phyloP scores from a whole-genome alignment of 257 asterid species.

The Penstemon davidsonii region DNA sequence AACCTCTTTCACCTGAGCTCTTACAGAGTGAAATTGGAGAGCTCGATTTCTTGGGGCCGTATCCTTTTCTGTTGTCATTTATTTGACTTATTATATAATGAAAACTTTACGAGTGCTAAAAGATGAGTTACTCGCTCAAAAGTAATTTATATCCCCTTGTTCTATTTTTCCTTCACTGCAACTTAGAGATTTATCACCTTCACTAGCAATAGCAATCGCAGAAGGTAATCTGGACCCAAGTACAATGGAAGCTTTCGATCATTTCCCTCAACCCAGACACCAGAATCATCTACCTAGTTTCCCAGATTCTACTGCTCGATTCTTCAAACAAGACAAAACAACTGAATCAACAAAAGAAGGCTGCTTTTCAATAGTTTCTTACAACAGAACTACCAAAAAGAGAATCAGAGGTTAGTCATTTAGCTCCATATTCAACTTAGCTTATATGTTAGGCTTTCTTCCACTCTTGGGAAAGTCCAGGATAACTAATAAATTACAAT shows the following conservation, averaged over 20 bases:
- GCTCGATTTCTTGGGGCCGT: slow-evolving; percentile 85
- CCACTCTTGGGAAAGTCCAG: neutral
- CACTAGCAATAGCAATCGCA: slow-evolving; percentile 69
- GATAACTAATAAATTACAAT: neutral
- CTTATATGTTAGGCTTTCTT: neutral
- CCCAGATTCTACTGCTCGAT: slow-evolving; percentile 29
- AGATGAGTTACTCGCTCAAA: slow-evolving; percentile 3
- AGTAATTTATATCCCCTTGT: neutral
- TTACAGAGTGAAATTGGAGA: slow-evolving; percentile 44
- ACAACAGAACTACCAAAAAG: slow-evolving; percentile 42
- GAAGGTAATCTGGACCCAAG: slow-evolving; percentile 69
- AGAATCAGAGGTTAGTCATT: slow-evolving; percentile 41
- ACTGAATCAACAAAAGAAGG: slow-evolving; percentile 39
- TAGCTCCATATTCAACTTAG: neutral
- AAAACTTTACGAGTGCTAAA: neutral
- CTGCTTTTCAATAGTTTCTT: slow-evolving; percentile 41
- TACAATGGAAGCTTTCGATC: slow-evolving; percentile 72
- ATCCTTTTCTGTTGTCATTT: slow-evolving; percentile 44
- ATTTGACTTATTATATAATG: neutral
- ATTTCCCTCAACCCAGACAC: slow-evolving; percentile 30
- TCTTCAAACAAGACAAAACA: slow-evolving; percentile 34
- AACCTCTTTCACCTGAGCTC: slow-evolving; percentile 61
- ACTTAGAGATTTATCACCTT: slow-evolving; percentile 51
- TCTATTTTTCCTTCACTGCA: slow-evolving; percentile 44
- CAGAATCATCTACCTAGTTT: slow-evolving; percentile 19